Evolutionary conservation across 345 rosid genomes (phyloP).

Genomic region (Gossypium mustelinum): DNA sequence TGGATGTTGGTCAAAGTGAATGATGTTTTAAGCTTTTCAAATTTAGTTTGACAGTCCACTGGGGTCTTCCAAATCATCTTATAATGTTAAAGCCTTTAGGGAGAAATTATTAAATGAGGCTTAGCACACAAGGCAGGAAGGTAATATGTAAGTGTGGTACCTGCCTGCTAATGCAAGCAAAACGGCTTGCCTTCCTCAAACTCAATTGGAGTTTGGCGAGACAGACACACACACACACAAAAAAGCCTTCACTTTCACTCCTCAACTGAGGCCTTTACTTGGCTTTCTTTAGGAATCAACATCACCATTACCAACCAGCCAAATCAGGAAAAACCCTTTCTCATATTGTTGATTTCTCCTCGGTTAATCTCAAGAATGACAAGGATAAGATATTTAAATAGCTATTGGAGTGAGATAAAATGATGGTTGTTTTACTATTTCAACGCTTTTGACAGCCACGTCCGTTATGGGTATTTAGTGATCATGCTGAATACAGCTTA

Average conservation of each 20-base stretch:
- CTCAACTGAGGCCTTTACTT: conserved; percentile 2
- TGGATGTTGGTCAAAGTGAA: conserved; percentile 1
- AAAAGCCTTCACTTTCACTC: conserved; percentile 32
- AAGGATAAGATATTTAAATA: no score
- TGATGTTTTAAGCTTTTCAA: conserved; percentile 7
- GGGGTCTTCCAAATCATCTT: background rate
- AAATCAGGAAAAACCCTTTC: conserved; percentile 1
- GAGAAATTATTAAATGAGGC: conserved; percentile 15
- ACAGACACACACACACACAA: background rate
- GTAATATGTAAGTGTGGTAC: conserved; percentile 27
- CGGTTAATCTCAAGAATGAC: no score
- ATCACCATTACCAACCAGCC: conserved; percentile 28
- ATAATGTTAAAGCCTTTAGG: background rate
- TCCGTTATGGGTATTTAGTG: no score
- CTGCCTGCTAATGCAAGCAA: conserved; percentile 57
- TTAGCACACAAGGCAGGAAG: conserved; percentile 48
- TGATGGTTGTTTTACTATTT: no score
- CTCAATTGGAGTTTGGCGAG: conserved; percentile 33
- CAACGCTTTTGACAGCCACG: no score
- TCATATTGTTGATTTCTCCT: background rate
- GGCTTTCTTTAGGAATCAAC: conserved; percentile 18
- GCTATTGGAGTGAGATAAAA: no score
- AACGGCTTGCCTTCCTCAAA: conserved; percentile 25
- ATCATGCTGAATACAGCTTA: background rate
- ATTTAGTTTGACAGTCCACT: conserved; percentile 5